phyloP scores from a whole-genome alignment of 1,284 basidiomycete genomes.

The Trichosporon sp. region DNA sequence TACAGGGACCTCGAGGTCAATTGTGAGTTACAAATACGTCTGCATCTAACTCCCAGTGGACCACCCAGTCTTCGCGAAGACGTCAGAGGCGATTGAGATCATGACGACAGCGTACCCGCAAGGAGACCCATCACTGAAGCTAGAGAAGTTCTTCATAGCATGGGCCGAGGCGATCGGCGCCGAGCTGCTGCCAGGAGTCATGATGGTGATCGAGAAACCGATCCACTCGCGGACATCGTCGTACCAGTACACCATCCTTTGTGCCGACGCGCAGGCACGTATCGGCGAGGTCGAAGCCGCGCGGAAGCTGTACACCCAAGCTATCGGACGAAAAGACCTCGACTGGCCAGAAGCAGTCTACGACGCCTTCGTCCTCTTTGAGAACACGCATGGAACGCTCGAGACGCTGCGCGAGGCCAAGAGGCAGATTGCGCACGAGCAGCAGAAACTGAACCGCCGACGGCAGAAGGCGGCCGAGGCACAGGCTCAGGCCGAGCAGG shows the following conservation, averaged over 20 bases:
- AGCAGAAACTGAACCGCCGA: constrained; percentile 58
- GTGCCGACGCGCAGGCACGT: constrained; percentile 48
- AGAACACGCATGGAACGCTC: constrained; percentile 71
- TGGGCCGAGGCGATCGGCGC: constrained; percentile 46
- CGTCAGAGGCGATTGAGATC: constrained; percentile 19
- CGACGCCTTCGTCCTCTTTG: constrained; percentile 80
- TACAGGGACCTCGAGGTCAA: constrained; percentile 9
- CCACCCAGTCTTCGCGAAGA: constrained; percentile 16
- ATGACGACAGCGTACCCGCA: constrained; percentile 44
- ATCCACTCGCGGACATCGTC: constrained; percentile 23
- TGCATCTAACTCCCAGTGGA: constrained; percentile 1
- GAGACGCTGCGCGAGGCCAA: constrained; percentile 63
- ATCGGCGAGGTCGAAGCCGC: constrained; percentile 58
- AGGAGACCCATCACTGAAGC: constrained; percentile 59
- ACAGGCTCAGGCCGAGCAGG: constrained; percentile 15
- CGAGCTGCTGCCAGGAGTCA: constrained; percentile 22
- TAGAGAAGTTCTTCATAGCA: constrained; percentile 73
- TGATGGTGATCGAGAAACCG: constrained; percentile 27
- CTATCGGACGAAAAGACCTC: constrained; percentile 57
- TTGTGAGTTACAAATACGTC: not conserved
- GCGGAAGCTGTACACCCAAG: constrained; percentile 60
- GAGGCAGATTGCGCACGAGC: constrained; percentile 62
- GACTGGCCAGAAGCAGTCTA: constrained; percentile 92
- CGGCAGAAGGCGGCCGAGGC: constrained; percentile 58
- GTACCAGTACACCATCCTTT: constrained; percentile 30